A percentile compares a stretch with the other conserved stretches of the same genome.
Conservation (phyloP, 345 rosid genomes). For the Crucihimalaya himalaica region DNA sequence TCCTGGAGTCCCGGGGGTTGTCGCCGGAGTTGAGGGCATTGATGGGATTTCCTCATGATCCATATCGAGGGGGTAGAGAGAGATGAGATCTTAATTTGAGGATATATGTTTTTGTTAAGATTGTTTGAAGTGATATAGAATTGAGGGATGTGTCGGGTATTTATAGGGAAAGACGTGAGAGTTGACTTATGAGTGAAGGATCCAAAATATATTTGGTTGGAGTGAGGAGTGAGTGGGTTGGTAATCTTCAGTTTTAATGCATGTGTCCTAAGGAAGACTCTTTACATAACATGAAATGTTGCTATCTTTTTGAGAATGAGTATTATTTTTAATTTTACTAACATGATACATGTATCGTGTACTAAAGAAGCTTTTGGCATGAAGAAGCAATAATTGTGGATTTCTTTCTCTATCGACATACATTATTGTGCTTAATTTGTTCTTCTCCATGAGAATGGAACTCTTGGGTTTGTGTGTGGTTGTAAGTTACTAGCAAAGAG, state of each 20-base stretch:
- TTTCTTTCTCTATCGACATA: slow-evolving; percentile 24
- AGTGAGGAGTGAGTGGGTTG: slow-evolving; percentile 32
- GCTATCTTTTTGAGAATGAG: slow-evolving; percentile 21
- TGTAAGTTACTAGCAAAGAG: slow-evolving; percentile 34
- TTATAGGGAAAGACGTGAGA: slow-evolving; percentile 43
- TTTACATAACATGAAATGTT: slow-evolving; percentile 32
- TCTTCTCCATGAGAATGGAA: slow-evolving; percentile 29
- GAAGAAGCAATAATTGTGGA: slow-evolving; percentile 33
- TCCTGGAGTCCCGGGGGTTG: slow-evolving; percentile 73
- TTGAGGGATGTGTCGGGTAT: slow-evolving; percentile 31
- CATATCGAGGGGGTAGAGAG: slow-evolving; percentile 24
- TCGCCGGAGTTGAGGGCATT: slow-evolving; percentile 73
- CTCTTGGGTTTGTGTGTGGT: slow-evolving; percentile 31
- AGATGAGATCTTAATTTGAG: slow-evolving; percentile 21
- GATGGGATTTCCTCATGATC: slow-evolving; percentile 66
- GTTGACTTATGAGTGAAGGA: slow-evolving; percentile 40
- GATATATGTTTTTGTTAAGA: slow-evolving; percentile 13
- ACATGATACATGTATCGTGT: slow-evolving; percentile 32
- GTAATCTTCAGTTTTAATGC: slow-evolving; percentile 14
- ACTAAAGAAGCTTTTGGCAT: slow-evolving; percentile 36
- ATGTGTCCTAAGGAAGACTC: slow-evolving; percentile 12
- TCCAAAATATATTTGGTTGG: slow-evolving; percentile 17
- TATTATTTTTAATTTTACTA: slow-evolving; percentile 18
- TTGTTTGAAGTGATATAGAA: slow-evolving; percentile 20
- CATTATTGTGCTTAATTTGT: slow-evolving; percentile 24